Base-by-base conservation (phyloP, 2,329 filamentous ascomycete genomes). In the Alternaria arbusti region DNA sequence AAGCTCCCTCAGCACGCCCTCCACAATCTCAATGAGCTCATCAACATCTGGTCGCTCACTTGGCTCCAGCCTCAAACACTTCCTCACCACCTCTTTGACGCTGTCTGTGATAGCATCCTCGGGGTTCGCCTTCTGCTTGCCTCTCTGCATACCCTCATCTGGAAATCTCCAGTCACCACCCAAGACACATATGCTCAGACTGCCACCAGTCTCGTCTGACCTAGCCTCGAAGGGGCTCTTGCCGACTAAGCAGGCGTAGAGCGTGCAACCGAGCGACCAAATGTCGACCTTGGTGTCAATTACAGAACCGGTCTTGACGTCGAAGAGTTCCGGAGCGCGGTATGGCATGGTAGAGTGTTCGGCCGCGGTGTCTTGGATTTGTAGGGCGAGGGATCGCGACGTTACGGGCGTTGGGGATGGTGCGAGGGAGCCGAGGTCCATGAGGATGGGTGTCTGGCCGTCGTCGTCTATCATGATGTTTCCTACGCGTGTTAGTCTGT, bases 291-390 rank as follows among this genome's bases (percentile, higher is more conserved):
- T 97, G 12, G 94, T 97, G 81, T 98, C 96, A 75, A 99, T 91
- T 54, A 93, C 88, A 52, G 91, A 90, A 66, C 93, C 95, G 4
- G 94, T 97, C 82, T 97, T 97, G 60, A 98, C 96, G 79, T 99
- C 96, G 81, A 99, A 99, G 64, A 99, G 89, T 82, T 99, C 96
- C 0, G 96, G 96, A 1, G 96, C 96, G 63, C 96, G 93, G 83
- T 99, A 99, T 0, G 96, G 94, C 95, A 99, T 98, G 44, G 96
- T 99, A 69, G 90, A 95, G 84, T 98, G 95, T 80, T 99, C 96
- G 58, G 95, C 96, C 22, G 96, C 96, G 44, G 89, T 92, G 80
- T 99, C 96, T 82, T 98, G 96, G 36, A 97, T 92, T 57, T 94
- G 93, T 51, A 99, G 88, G 47, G 96, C 96, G 58, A 96, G 86